Conservation (phyloP, 495 filamentous ascomycete species). For the Glonium stellatum region DNA sequence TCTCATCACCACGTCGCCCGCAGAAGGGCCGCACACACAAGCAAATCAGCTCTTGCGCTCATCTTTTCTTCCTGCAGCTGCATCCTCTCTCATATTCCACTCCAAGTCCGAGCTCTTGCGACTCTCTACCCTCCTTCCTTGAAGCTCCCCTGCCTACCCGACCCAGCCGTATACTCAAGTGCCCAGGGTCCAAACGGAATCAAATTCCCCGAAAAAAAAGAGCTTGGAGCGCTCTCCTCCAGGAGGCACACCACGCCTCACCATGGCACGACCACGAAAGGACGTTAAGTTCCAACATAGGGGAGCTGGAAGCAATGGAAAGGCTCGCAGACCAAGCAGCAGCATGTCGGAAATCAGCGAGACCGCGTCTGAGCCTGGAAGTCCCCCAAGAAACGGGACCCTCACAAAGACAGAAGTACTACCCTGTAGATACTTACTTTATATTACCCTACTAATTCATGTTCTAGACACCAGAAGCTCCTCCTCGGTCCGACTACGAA, state of each 20-base stretch:
- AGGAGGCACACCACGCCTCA: conserved; percentile 5
- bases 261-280: conserved; percentile 69
- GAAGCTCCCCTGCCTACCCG: background rate
- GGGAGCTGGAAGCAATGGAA: conserved; percentile 44
- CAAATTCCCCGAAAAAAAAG: no score
- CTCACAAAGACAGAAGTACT: conserved; percentile 41
- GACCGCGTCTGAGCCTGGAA: conserved; percentile 56
- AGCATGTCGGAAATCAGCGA: conserved; percentile 81
- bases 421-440: background rate
- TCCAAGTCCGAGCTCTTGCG: background rate
- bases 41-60: no score
- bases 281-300: conserved; percentile 78
- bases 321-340: conserved; percentile 48
- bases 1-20: no score
- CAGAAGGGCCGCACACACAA: no score
- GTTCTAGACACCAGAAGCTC: conserved; percentile 4
- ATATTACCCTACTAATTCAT: conserved; percentile 1
- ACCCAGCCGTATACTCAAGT: background rate
- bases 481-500: conserved; percentile 64
- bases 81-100: background rate
- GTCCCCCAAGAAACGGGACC: conserved; percentile 45
- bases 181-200: background rate
- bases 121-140: background rate
- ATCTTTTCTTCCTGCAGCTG: no score
- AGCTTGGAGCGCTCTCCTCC: background rate